Evolutionary conservation across 768 basidiomycete species (phyloP), one percentile per base, ranked within the genome.

Genomic region (Podaxis sp.): DNA sequence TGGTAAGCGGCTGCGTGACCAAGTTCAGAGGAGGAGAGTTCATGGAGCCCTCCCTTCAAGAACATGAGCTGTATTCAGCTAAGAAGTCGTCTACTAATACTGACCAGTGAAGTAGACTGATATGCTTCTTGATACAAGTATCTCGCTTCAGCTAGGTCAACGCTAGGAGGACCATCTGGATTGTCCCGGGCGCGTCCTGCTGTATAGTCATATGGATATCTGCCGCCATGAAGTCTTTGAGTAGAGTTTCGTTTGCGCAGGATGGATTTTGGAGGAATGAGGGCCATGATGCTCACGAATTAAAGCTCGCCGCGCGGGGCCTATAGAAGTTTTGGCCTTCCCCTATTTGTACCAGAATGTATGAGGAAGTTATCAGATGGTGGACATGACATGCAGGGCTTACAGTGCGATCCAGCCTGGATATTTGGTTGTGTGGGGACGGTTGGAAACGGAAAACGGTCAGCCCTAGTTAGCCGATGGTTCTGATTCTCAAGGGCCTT

Each of bases 1-100:
- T 92, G 89, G 69, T 90, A 92, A 2, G 88, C 90, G 9, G 90
- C 90, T 3, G 90, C 91, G 66, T 87, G 83, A 0, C 91, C 91
- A 17, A 93, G 80, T 62, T 91, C 88, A 17, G 74, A 68, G 0
- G 89, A 86, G 5, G 77, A 72, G 74, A 90, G 76, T 48, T 74
- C 71, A 57, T 72, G 73, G 17, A 87, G 71, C 61, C 84, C 83
- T 42, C 82, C 80, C 61, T 62, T 11, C 15, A 48, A 54, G 38
- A 22, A 13, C 4, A 55, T 22, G 26, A 61, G 22, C 46, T 8
- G n/a, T 44, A 55, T 33, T 57, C 7, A 49, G 53, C 28, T 60
- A 59, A 55, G 51, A 59, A 58, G 44, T 22, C 46, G 42, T 46
- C 17, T 42, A 55, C 30, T 19, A 57, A 49, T 55, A 72, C 79